Conservation (phyloP, 176 grass and related monocot species). For the Phragmites australis region DNA sequence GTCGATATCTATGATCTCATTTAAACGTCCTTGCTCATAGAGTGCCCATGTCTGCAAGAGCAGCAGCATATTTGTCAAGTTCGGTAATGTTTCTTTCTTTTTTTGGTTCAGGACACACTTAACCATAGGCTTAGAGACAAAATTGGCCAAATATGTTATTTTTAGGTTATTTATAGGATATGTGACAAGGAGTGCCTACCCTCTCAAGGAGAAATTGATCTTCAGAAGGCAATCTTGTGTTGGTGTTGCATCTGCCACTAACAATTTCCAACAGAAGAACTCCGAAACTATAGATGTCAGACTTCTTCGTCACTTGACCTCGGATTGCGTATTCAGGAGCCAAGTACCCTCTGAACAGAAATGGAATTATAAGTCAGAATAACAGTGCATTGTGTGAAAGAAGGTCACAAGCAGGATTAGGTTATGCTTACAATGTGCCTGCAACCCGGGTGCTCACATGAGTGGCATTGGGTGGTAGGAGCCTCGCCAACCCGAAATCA, state of each 20-base stretch:
- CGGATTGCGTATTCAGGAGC: conserved; percentile 93
- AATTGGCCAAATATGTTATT: not conserved
- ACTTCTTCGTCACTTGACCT: conserved; percentile 86
- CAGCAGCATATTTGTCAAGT: conserved; percentile 21
- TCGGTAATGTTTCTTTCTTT: not conserved
- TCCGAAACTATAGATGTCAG: conserved; percentile 79
- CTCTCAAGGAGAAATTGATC: conserved; percentile 80
- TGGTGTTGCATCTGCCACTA: conserved; percentile 71
- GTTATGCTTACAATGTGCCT: conserved; percentile 77
- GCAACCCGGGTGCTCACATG: conserved; percentile 93
- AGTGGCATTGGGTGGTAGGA: conserved; percentile 69
- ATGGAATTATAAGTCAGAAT: conserved; percentile 19
- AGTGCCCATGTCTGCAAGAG: conserved; percentile 67
- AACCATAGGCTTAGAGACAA: not conserved
- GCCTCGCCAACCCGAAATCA: conserved; percentile 83
- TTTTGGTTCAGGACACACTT: not conserved
- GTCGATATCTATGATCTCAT: conserved; percentile 64
- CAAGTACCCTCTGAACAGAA: conserved; percentile 67
- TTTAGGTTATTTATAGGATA: not conserved
- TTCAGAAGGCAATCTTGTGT: conserved; percentile 60
- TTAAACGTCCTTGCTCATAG: conserved; percentile 50
- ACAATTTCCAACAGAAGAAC: conserved; percentile 87
- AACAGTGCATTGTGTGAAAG: not conserved
- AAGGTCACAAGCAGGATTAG: not conserved
- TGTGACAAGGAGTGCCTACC: conserved; percentile 44